phyloP scores from a whole-genome alignment of 2,329 filamentous ascomycete species.

The Paracorniculantispora psalliotae region DNA sequence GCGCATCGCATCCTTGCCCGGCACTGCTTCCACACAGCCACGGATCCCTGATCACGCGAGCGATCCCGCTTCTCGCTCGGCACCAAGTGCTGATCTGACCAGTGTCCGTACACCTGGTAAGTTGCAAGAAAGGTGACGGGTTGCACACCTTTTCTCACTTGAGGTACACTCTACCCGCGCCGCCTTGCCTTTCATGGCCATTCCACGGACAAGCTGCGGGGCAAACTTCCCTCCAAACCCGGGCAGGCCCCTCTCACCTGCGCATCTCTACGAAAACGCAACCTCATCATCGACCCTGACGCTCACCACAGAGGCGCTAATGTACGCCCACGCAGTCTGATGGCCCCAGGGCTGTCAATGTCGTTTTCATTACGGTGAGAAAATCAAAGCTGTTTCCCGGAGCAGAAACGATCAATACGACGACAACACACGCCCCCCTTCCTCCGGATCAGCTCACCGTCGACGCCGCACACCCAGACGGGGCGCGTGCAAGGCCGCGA shows the following conservation, averaged over 20 bases:
- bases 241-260: background rate
- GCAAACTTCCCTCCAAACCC: background rate
- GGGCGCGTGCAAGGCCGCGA: background rate
- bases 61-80: background rate
- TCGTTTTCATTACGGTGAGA: background rate
- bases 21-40: background rate
- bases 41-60: background rate
- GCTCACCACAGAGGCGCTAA: background rate
- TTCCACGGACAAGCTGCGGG: background rate
- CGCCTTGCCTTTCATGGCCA: background rate
- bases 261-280: too few species aligned
- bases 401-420: background rate
- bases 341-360: background rate
- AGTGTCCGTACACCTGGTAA: background rate
- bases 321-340: background rate
- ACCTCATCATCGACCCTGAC: background rate
- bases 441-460: background rate
- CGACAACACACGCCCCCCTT: background rate
- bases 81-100: background rate
- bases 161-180: too few species aligned
- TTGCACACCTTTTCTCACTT: too few species aligned
- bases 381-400: background rate
- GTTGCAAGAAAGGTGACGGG: too few species aligned
- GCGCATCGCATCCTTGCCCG: background rate
- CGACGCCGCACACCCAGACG: background rate